Percentiles rank a stretch among this genome's conserved stretches.
Evolutionary conservation across 331 rosid genomes (phyloP).

Genomic region (Rhamnella rubrinervis): DNA sequence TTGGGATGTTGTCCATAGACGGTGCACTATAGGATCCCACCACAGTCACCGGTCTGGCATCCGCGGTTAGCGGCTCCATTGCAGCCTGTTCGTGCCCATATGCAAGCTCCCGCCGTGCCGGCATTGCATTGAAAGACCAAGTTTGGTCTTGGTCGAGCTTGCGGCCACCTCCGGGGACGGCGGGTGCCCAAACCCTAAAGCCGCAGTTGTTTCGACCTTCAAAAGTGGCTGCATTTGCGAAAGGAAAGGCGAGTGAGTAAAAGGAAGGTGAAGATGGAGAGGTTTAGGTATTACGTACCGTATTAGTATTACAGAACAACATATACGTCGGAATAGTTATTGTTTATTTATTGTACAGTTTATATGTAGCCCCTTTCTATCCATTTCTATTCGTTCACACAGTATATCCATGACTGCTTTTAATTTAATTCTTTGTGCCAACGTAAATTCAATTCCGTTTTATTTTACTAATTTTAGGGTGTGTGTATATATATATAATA

Average conservation of each 20-base stretch:
- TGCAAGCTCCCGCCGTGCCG: slow-evolving; percentile 19
- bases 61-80: slow-evolving; percentile 27
- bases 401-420: too few species aligned
- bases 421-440: too few species aligned
- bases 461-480: too few species aligned
- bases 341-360: too few species aligned
- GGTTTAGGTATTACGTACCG: neutral
- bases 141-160: neutral
- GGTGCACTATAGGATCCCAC: slow-evolving; percentile 43
- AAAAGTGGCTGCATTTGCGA: slow-evolving; percentile 11
- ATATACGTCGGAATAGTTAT: too few species aligned
- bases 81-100: slow-evolving; percentile 65
- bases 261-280: neutral
- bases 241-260: neutral
- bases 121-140: too few species aligned
- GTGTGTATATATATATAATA: too few species aligned
- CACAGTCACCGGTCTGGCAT: slow-evolving; percentile 62
- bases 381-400: too few species aligned
- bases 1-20: slow-evolving; percentile 16
- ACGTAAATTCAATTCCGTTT: too few species aligned
- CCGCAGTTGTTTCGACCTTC: neutral
- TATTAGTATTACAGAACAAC: too few species aligned
- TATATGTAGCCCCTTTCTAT: too few species aligned
- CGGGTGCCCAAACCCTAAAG: neutral
- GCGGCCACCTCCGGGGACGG: slow-evolving; percentile 2